These are phyloP conservation scores for Urtica urens DNA, from an alignment of 306 rosid species.

Conservation along the genomic window DNA sequence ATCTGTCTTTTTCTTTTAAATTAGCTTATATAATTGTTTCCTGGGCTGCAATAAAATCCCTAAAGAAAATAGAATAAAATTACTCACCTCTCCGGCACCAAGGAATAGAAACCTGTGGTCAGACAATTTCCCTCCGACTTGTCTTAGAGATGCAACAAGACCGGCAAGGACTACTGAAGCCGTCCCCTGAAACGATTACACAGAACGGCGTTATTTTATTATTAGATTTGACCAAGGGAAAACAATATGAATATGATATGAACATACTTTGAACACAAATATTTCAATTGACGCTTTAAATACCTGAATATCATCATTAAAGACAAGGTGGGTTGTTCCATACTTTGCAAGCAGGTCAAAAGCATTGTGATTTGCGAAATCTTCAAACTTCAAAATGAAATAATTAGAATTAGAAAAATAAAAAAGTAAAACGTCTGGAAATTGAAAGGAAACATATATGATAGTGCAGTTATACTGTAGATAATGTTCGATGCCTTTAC, in stretches of 20 bases:
- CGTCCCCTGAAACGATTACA: slow-evolving; percentile 52
- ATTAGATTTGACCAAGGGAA: too few species aligned
- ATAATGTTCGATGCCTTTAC: slow-evolving; percentile 10
- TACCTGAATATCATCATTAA: slow-evolving; percentile 94
- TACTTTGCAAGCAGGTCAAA: slow-evolving; percentile 80
- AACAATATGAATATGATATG: too few species aligned
- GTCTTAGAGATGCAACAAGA: slow-evolving; percentile 52
- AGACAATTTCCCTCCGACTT: slow-evolving; percentile 60
- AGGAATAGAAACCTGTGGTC: slow-evolving; percentile 84
- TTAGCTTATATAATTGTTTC: too few species aligned
- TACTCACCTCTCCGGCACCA: slow-evolving; percentile 91
- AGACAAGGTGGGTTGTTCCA: slow-evolving; percentile 85
- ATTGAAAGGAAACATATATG: slow-evolving; percentile 3
- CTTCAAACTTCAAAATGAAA: slow-evolving; percentile 66
- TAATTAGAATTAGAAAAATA: slow-evolving; percentile 15
- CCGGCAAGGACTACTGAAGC: slow-evolving; percentile 99
- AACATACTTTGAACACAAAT: neutral
- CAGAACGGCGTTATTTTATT: neutral
- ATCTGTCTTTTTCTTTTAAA: too few species aligned
- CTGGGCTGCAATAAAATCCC: too few species aligned
- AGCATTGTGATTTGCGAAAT: slow-evolving; percentile 98
- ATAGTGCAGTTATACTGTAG: neutral
- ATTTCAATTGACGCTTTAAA: slow-evolving; percentile 1
- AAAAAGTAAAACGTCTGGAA: slow-evolving; percentile 6
- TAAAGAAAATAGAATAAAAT: neutral